These are phyloP conservation scores for Geranium brycei DNA, from an alignment of 345 rosid species.

Conservation along the genomic window DNA sequence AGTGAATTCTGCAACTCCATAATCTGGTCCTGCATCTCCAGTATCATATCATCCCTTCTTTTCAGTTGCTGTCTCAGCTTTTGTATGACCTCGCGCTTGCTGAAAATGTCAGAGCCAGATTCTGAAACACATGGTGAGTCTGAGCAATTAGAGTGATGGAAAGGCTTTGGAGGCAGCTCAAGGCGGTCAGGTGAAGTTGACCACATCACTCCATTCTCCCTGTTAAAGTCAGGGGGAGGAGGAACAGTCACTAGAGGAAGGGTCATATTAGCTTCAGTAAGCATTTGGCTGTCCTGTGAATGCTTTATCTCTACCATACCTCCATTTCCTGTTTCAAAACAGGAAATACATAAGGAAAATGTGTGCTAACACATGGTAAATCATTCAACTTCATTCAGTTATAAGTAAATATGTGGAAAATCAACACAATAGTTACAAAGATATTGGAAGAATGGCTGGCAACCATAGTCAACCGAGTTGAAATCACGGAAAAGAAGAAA, in stretches of 20 bases:
- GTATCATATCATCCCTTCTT: constrained; percentile 86
- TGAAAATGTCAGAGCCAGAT: constrained; percentile 91
- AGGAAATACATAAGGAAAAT: constrained; percentile 3
- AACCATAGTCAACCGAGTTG: not conserved
- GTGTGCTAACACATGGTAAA: not conserved
- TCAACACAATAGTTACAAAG: constrained; percentile 5
- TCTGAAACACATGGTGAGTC: constrained; percentile 94
- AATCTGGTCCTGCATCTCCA: constrained; percentile 97
- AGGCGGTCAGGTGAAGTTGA: constrained; percentile 64
- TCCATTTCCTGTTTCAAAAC: constrained; percentile 39
- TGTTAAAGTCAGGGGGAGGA: constrained; percentile 39
- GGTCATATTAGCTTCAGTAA: constrained; percentile 35
- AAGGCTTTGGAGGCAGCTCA: constrained; percentile 67
- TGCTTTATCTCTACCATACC: constrained; percentile 30
- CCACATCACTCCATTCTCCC: constrained; percentile 66
- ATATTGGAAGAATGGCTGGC: not conserved
- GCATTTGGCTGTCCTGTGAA: constrained; percentile 29
- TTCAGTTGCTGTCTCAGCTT: constrained; percentile 86
- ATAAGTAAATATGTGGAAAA: too few relatives aligned
- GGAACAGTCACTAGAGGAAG: constrained; percentile 72
- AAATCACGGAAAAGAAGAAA: too few relatives aligned
- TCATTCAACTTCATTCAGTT: not conserved
- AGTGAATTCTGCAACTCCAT: constrained; percentile 56
- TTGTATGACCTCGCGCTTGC: constrained; percentile 85
- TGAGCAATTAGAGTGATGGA: constrained; percentile 71